Evolutionary conservation across 805 yeast genomes (phyloP).

Genomic region (Candida taoyuanica): DNA sequence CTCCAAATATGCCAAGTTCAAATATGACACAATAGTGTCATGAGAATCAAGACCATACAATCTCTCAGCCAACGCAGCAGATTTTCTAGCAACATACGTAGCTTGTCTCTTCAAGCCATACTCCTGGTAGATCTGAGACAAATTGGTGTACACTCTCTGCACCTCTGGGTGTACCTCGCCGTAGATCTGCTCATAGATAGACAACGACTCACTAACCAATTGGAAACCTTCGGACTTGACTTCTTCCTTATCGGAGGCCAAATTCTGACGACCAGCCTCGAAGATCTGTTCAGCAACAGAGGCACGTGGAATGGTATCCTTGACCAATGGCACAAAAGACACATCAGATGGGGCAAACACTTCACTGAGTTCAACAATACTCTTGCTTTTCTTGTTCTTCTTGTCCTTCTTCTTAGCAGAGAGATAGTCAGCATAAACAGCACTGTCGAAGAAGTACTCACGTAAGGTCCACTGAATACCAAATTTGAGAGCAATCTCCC

Average conservation of each 20-base stretch:
- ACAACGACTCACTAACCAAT: slow-evolving; percentile 63
- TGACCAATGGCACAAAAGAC: slow-evolving; percentile 69
- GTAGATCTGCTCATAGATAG: slow-evolving; percentile 76
- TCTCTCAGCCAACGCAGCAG: slow-evolving; percentile 75
- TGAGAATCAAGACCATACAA: slow-evolving; percentile 74
- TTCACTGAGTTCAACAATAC: slow-evolving; percentile 23
- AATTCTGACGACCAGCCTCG: slow-evolving; percentile 47
- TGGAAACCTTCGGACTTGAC: slow-evolving; percentile 56
- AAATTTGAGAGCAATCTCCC: slow-evolving; percentile 68
- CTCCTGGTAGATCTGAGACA: slow-evolving; percentile 66
- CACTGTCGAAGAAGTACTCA: slow-evolving; percentile 36
- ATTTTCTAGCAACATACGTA: slow-evolving; percentile 57
- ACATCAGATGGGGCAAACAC: slow-evolving; percentile 61
- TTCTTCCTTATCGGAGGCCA: slow-evolving; percentile 18
- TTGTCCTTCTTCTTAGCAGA: slow-evolving; percentile 33
- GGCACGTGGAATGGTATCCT: slow-evolving; percentile 64
- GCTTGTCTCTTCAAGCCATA: slow-evolving; percentile 55
- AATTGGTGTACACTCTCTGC: slow-evolving; percentile 59
- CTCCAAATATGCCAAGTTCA: slow-evolving; percentile 74
- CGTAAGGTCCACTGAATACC: slow-evolving; percentile 80
- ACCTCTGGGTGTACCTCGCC: slow-evolving; percentile 79
- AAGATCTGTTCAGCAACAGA: slow-evolving; percentile 70
- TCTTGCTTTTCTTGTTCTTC: slow-evolving; percentile 24
- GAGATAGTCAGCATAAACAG: slow-evolving; percentile 21
- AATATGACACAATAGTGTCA: slow-evolving; percentile 65